A percentile compares a stretch with the other conserved stretches of the same genome.
phyloP scores from a whole-genome alignment of 805 yeast species.

The Cyberlindnera japonica region DNA sequence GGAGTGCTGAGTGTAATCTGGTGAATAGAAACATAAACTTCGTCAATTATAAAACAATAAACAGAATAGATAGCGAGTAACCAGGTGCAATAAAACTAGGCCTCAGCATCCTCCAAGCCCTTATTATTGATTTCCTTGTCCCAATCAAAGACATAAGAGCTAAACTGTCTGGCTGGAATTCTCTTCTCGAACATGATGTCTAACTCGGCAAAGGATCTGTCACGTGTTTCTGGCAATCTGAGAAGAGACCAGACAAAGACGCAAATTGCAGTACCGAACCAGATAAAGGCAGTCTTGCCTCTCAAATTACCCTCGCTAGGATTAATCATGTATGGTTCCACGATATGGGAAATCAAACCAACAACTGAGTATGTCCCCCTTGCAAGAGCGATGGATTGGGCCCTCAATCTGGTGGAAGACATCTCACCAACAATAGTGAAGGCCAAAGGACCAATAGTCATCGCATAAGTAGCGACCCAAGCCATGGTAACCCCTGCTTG shows the following conservation, averaged over 20 bases:
- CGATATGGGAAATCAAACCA: slow-evolving; percentile 33
- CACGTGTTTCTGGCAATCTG: slow-evolving; percentile 55
- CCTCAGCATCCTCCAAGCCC: too few species aligned
- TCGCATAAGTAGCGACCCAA: slow-evolving; percentile 34
- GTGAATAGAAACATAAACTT: too few species aligned
- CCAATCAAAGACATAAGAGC: too few species aligned
- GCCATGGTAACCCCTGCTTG: too few species aligned
- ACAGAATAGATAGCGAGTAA: too few species aligned
- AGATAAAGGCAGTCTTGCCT: slow-evolving; percentile 43
- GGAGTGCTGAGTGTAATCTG: too few species aligned
- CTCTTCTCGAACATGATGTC: slow-evolving; percentile 43
- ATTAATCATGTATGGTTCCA: slow-evolving; percentile 45
- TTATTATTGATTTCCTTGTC: too few species aligned
- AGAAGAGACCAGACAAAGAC: slow-evolving; percentile 41
- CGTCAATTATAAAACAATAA: too few species aligned
- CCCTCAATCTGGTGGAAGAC: slow-evolving; percentile 37
- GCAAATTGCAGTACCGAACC: slow-evolving; percentile 36
- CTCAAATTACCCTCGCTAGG: slow-evolving; percentile 41
- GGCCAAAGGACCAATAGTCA: slow-evolving; percentile 39
- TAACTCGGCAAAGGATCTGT: slow-evolving; percentile 53
- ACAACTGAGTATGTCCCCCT: slow-evolving; percentile 30
- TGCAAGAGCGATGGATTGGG: slow-evolving; percentile 38
- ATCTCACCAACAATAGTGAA: slow-evolving; percentile 38
- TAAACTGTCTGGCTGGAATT: slow-evolving; percentile 32
- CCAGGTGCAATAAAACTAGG: too few species aligned